Base-by-base conservation (phyloP, 1,284 basidiomycete genomes). In the Ustilago cynodontis region DNA sequence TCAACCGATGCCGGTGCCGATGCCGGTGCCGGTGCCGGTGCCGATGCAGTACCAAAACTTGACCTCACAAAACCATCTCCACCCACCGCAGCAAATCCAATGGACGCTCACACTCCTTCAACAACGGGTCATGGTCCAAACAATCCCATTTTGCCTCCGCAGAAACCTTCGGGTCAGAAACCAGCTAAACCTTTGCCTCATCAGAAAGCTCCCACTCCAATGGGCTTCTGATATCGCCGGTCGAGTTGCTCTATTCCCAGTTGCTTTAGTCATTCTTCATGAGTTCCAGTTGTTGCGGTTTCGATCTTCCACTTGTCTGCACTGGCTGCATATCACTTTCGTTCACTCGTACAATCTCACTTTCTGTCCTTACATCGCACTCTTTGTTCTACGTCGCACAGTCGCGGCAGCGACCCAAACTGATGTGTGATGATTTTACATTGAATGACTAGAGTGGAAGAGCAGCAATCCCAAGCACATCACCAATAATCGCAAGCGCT, bases 141-240 rank as follows among this genome's bases (percentile, higher is more conserved):
- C 5, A 43, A 43, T n/a, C 41, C 41, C 8, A 43, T n/a, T n/a
- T 43, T 43, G n/a, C n/a, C 2, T 7, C 41, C 20, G n/a, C n/a
- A 14, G 41, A 43, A 33, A 33, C 29, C 1, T n/a, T 22, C 41
- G 14, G 41, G 41, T 43, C 41, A 47, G n/a, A 20, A 37, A 7
- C 18, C 41, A 33, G n/a, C 41, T 24, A 47, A 33, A 26, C 41
- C 18, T 20, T 13, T n/a, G 13, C 18, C 41, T 4, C 45, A 20
- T 2, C 67, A 70, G 49, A 62, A 63, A n/a, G 69, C 70, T 9
- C 64, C 58, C 13, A 69, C 60, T 9, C 8, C 10, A 0, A 69
- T 74, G 66, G 71, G 71, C 11, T 74, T 74, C 61, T 58, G 61
- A 35, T 61, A 60, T n/a, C 60, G 64, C 11, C 7, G 4, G 10